phyloP scores from a whole-genome alignment of 2,329 filamentous ascomycete species.

The Mycocentrospora acerina region DNA sequence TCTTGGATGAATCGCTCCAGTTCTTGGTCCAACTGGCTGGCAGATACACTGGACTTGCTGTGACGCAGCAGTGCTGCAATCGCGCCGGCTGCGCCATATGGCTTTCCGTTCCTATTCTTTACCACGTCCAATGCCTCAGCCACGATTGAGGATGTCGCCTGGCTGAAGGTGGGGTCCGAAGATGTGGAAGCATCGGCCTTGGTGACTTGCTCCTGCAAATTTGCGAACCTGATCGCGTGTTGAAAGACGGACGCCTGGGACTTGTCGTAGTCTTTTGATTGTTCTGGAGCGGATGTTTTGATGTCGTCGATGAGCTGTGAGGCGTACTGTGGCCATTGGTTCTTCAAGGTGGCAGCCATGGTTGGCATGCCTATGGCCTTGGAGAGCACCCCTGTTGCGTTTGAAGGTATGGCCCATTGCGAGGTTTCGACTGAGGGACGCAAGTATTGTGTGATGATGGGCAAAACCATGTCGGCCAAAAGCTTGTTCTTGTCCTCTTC shows the following conservation, averaged over 20 bases:
- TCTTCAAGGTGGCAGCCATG: conserved; percentile 53
- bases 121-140: conserved; percentile 53
- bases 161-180: conserved; percentile 22
- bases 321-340: conserved; percentile 65
- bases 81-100: conserved; percentile 63
- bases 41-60: conserved; percentile 45
- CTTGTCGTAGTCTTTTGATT: conserved; percentile 72
- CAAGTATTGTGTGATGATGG: conserved; percentile 57
- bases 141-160: conserved; percentile 48
- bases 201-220: conserved; percentile 44
- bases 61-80: conserved; percentile 56
- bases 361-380: conserved; percentile 45
- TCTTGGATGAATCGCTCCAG: conserved; percentile 53
- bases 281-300: conserved; percentile 74
- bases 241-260: conserved; percentile 71
- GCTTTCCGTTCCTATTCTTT: conserved; percentile 61
- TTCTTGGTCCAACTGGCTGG: conserved; percentile 45
- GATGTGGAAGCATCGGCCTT: conserved; percentile 5
- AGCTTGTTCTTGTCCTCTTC: conserved; percentile 52
- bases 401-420: conserved; percentile 54
- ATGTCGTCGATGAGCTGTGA: conserved; percentile 65
- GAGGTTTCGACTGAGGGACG: conserved; percentile 47
- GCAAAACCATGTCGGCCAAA: conserved; percentile 51
- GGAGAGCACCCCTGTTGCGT: conserved; percentile 41
- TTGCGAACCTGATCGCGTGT: conserved; percentile 66